phyloP scores from a whole-genome alignment of 83 land plant genomes.

The Picea abies region DNA sequence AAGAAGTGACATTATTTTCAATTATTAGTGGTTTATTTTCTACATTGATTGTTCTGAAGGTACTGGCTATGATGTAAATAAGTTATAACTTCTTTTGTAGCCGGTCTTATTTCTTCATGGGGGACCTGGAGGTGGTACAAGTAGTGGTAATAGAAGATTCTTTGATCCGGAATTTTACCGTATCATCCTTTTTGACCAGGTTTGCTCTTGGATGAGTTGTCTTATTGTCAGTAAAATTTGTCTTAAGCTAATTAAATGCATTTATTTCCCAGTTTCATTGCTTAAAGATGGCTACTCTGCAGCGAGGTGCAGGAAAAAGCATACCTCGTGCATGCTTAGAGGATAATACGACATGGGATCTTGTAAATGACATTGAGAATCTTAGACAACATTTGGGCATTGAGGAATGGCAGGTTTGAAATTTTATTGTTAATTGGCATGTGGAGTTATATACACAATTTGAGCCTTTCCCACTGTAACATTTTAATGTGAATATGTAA shows the following conservation, averaged over 20 bases:
- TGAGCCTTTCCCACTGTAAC: conserved; percentile 15
- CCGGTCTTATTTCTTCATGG: conserved; percentile 97
- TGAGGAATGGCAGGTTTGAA: conserved; percentile 75
- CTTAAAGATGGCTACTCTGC: conserved; percentile 9
- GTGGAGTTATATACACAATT: conserved; percentile 22
- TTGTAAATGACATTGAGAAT: conserved; percentile 92
- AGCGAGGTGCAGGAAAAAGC: conserved; percentile 96
- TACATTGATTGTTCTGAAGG: neutral
- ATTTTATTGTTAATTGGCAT: neutral
- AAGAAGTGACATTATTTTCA: neutral
- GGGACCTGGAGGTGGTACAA: conserved; percentile 96
- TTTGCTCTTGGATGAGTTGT: conserved; percentile 14
- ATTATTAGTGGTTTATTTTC: neutral
- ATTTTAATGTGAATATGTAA: conserved; percentile 3
- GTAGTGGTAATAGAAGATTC: conserved; percentile 78
- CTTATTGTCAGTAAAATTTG: neutral
- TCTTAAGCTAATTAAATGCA: neutral
- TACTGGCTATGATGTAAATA: conserved; percentile 9
- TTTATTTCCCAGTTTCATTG: neutral
- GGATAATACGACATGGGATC: conserved; percentile 96
- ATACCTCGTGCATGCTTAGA: conserved; percentile 89
- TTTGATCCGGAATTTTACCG: conserved; percentile 92
- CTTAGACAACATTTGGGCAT: conserved; percentile 77
- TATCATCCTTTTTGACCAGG: conserved; percentile 94
- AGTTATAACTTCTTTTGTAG: conserved; percentile 27